Base-by-base conservation (phyloP, 2,329 filamentous ascomycete genomes). In the Beauveria sp. region DNA sequence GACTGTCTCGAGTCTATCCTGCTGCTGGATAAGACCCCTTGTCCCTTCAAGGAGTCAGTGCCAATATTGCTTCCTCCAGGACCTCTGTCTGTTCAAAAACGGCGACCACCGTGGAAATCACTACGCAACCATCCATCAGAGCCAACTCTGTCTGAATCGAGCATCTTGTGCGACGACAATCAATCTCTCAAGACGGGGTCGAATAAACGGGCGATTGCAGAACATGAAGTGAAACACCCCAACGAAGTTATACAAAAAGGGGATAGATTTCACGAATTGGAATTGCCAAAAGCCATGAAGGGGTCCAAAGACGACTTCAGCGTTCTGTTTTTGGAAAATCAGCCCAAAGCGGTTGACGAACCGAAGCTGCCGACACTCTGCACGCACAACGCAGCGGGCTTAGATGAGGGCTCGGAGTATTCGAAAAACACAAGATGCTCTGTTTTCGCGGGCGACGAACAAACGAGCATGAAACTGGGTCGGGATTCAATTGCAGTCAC, bases 11-110 rank as follows among this genome's bases (percentile, higher is more conserved):
- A 81, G 58, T 85, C 86, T 64, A 85, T 96, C 16, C 78, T 96
- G 51, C 86, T 89, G 65, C 96, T 95, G 69, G 93, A 97, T 73
- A 90, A 90, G 69, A 96, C 93, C 0, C 83, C 86, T 50, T 96
- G 92, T 72, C 93, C 93, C 0, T 96, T 97, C 72, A 82, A 87
- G 68, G 52, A 61, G 28, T 61, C 59, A n/a, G 58, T 55, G 22
- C 50, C 51, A 38, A 55, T 61, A 43, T 42, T 52, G 10, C 28
- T 61, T 10, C 28, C 43, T 16, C 10, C 51, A 34, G 43, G 55
- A 43, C 30, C 52, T 46, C 52, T 34, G 22, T 53, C 57, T 42
- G 28, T 52, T 16, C 52, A 28, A 20, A 46, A 53, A 46, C 34
- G 49, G n/a, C 49, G 40, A 5, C 45, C 59, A 5, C 45, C 59